A percentile compares a stretch with the other conserved stretches of the same genome.
These are phyloP conservation scores for Oryza coarctata DNA, from an alignment of 176 grass and related monocot genomes.

Conservation along the genomic window DNA sequence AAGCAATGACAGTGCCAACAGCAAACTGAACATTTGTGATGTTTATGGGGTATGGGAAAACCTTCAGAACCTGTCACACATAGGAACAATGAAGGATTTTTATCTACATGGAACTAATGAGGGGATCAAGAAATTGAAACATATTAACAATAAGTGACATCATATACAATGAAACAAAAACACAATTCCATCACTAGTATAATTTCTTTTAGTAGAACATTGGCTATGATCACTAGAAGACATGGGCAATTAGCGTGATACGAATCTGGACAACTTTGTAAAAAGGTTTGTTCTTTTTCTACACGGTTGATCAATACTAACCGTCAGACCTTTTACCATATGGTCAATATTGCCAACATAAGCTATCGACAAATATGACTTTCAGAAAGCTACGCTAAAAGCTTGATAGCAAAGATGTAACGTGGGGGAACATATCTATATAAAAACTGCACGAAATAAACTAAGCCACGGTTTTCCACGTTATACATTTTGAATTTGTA, in stretches of 20 bases:
- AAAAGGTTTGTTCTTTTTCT: background rate
- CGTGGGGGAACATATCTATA: background rate
- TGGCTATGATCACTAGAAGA: background rate
- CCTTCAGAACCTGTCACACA: conserved; percentile 64
- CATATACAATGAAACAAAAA: background rate
- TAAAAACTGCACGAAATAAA: background rate
- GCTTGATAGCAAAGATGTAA: background rate
- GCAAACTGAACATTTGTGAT: conserved; percentile 77
- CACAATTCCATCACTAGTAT: background rate
- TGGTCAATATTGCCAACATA: background rate
- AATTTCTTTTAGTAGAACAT: background rate
- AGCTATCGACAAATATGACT: background rate
- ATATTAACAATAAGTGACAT: background rate
- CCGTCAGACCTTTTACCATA: background rate
- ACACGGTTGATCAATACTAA: background rate
- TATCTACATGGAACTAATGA: background rate
- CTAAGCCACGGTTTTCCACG: background rate
- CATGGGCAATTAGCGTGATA: background rate
- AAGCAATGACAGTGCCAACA: conserved; percentile 56
- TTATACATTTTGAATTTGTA: background rate
- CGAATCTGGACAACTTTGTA: background rate
- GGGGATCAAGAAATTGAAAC: background rate
- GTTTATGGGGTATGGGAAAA: conserved; percentile 76
- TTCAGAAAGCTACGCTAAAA: background rate
- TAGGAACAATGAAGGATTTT: background rate